Evolutionary conservation across 1,284 basidiomycete genomes (phyloP), one percentile per base, ranked within the genome.

Genomic region (Phlebopus sp.): DNA sequence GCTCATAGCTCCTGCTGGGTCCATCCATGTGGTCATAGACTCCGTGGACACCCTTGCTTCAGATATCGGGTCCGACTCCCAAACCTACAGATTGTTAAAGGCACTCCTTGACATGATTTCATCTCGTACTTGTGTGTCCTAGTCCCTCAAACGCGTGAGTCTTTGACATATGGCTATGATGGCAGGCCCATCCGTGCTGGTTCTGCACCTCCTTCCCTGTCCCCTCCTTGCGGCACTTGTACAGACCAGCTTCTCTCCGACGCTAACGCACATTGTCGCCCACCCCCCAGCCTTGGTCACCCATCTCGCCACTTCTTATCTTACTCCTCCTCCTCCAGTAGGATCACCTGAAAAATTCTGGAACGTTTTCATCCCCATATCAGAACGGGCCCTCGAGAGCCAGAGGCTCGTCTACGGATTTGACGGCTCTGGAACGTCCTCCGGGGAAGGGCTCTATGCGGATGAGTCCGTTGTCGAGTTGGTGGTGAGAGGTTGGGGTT

Each of bases 311-410:
- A 72, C 72, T 34, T 77, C 81, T 17, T 90, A 89, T 61, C 74
- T 89, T 43, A 78, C 78, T 2, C 75, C 75, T 1, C 87, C 87
- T 0, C 86, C 90, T 1, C 82, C 84, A 4, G 59, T 72, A 32
- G 76, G 81, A 3, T 57, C 77, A 0, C 70, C 75, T n/a, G 70
- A 75, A 45, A 87, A 86, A 57, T 91, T 90, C 67, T 91, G 86
- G 86, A 68, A 72, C 27, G 73, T 86, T 5, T 90, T 90, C 59
- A 63, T 81, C 14, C 85, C 86, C 0, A 59, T 88, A 51, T 77
- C 82, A 32, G 77, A 82, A 56, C 76, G 89, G 11, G 62, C 57
- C 4, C 67, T 75, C 39, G 84, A 89, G 52, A 75, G 73, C 15
- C 82, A 86, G 54, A 68, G 64, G 37, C 68, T 90, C 13, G 74